Percentiles rank a stretch among this genome's conserved stretches.
phyloP scores from a whole-genome alignment of 305 asterid genomes.

The Fraxinus greggii region DNA sequence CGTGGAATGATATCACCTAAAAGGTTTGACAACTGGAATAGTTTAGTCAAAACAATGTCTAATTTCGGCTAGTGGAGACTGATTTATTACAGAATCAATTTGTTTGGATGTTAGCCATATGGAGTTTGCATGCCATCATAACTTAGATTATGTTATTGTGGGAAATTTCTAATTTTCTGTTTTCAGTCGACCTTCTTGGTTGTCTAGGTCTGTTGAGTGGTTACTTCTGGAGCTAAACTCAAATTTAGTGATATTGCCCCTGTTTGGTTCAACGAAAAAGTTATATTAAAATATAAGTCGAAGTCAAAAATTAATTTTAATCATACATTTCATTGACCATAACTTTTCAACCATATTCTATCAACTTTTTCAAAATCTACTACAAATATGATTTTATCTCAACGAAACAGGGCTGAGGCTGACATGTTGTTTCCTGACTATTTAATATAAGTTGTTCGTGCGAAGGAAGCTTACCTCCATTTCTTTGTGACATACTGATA shows the following conservation, averaged over 20 bases:
- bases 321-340: neutral
- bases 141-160: slow-evolving; percentile 3
- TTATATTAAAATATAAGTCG: neutral
- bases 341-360: neutral
- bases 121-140: neutral
- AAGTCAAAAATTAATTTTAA: neutral
- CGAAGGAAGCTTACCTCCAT: neutral
- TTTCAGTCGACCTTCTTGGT: slow-evolving; percentile 5
- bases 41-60: neutral
- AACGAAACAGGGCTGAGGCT: neutral
- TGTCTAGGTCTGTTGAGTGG: neutral
- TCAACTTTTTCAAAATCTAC: neutral
- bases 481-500: neutral
- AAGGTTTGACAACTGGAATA: neutral
- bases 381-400: neutral
- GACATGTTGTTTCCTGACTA: neutral
- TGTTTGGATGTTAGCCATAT: slow-evolving; percentile 14
- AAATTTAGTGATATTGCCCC: neutral
- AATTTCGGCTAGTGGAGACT: neutral
- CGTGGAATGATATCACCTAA: neutral
- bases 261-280: neutral
- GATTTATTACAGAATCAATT: neutral
- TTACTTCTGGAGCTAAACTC: neutral
- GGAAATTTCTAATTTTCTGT: slow-evolving; percentile 4
- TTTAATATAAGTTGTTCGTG: neutral